phyloP scores from a whole-genome alignment of 768 basidiomycete species.

The Termitomyces heimii region DNA sequence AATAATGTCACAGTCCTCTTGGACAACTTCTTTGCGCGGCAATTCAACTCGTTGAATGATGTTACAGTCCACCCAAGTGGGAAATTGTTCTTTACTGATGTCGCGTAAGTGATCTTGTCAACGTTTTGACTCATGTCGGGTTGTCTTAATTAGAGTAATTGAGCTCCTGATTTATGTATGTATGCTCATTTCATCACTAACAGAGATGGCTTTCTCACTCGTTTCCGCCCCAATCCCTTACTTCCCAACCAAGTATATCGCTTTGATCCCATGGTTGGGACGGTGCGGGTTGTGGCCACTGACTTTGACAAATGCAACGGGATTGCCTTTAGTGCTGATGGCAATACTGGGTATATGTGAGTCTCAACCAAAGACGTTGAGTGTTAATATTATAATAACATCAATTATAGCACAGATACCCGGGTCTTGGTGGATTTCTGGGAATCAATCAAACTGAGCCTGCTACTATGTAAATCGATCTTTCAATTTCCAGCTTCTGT shows the following conservation, averaged over 20 bases:
- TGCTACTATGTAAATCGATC: conserved; percentile 53
- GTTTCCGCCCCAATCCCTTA: conserved; percentile 61
- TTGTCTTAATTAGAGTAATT: not conserved
- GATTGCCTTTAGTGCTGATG: conserved; percentile 64
- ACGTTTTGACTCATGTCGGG: not conserved
- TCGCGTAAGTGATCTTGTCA: conserved; percentile 35
- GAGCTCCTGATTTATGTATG: not conserved
- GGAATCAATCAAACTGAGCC: conserved; percentile 53
- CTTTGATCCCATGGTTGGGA: conserved; percentile 59
- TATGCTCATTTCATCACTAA: not conserved
- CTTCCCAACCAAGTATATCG: conserved; percentile 76
- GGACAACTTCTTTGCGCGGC: conserved; percentile 76
- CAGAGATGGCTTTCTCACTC: conserved; percentile 60
- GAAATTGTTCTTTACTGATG: conserved; percentile 73
- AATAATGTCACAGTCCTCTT: conserved; percentile 65
- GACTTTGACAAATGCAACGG: conserved; percentile 74
- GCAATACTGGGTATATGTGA: conserved; percentile 60
- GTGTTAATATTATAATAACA: not conserved
- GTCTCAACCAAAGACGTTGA: not conserved
- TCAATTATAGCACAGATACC: conserved; percentile 40
- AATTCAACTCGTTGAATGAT: conserved; percentile 82
- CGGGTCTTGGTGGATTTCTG: conserved; percentile 36
- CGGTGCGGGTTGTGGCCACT: conserved; percentile 68
- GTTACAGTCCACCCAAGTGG: conserved; percentile 69
- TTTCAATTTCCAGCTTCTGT: not conserved